Evolutionary conservation across 257 asterid genomes (phyloP).

Genomic region (Cinchona pubescens): DNA sequence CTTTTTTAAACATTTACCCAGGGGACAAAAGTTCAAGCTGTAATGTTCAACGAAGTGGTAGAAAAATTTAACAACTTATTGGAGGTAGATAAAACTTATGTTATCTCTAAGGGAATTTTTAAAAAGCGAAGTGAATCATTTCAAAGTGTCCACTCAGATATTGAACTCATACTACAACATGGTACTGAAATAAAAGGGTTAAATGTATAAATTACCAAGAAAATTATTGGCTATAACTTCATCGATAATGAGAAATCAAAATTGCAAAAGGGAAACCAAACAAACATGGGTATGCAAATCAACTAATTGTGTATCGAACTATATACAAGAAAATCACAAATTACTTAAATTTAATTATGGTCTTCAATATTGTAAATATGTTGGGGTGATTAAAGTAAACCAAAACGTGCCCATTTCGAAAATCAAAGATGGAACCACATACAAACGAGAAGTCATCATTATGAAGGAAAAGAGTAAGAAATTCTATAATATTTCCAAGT

Average conservation of each 20-base stretch:
- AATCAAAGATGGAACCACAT: neutral
- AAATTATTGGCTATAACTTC: neutral
- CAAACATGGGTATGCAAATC: neutral
- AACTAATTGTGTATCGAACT: too few relatives aligned
- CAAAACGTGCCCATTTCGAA: neutral
- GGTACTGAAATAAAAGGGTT: neutral
- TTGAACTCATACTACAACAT: neutral
- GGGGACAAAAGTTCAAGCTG: neutral
- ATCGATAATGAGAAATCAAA: neutral
- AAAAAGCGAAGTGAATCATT: neutral
- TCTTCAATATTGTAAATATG: too few relatives aligned
- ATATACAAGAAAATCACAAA: too few relatives aligned
- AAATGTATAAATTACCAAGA: neutral
- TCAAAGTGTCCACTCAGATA: neutral
- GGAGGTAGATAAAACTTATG: neutral
- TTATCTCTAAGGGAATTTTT: neutral
- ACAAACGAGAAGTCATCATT: neutral
- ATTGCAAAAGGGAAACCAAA: neutral
- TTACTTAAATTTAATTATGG: too few relatives aligned
- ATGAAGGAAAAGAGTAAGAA: neutral
- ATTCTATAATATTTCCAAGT: too few relatives aligned
- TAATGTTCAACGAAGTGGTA: neutral
- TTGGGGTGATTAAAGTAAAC: neutral
- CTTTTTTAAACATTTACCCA: too few relatives aligned
- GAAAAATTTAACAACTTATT: neutral